Conservation (phyloP, 441 rosid genomes). For the Mallotus repandus region DNA sequence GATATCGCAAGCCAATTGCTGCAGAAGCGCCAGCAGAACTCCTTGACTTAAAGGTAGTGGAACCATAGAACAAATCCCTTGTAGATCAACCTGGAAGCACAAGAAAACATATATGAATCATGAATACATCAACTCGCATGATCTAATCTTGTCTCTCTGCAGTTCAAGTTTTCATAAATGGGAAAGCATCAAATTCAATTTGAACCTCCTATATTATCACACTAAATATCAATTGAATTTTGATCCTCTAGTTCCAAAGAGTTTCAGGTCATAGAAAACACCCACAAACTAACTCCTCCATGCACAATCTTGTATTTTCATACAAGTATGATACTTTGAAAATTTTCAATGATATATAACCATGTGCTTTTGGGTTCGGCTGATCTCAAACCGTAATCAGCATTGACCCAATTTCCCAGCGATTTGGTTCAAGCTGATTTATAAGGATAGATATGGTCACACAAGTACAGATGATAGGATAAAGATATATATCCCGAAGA, state of each 20-base stretch:
- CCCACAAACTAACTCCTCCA: background rate
- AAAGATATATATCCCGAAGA: background rate
- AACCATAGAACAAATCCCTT: constrained; percentile 40
- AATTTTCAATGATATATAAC: background rate
- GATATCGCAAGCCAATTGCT: constrained; percentile 74
- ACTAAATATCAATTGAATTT: background rate
- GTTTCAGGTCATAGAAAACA: background rate
- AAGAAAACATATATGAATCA: constrained; percentile 11
- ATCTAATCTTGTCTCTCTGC: too few species aligned
- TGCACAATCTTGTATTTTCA: background rate
- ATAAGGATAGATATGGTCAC: background rate
- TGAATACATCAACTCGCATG: background rate
- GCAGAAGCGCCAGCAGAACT: constrained; percentile 68
- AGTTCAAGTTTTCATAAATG: background rate
- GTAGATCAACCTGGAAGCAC: constrained; percentile 56
- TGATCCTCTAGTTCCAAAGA: background rate
- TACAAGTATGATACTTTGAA: background rate
- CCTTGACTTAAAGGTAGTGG: constrained; percentile 72
- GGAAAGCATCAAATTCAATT: background rate
- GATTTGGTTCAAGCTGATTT: background rate
- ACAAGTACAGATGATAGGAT: background rate
- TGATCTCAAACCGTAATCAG: background rate
- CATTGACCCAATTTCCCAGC: background rate
- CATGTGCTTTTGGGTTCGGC: background rate
- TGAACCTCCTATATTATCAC: background rate